Conservation (phyloP, 352 stramenopile genomes). For the Thalassiosira ordinaria region DNA sequence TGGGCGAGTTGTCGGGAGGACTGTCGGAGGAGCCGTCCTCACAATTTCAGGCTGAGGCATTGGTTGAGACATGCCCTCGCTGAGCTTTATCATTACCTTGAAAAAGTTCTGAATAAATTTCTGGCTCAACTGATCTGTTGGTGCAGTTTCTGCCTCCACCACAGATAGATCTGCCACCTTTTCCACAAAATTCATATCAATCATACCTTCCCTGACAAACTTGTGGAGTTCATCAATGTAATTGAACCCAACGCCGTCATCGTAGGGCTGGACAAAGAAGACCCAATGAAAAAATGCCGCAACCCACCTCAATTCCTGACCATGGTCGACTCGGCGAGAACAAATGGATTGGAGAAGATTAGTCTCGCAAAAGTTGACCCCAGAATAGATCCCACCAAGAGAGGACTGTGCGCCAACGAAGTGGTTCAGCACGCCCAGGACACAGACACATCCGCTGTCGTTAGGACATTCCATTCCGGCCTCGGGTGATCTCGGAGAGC, state of each 20-base stretch:
- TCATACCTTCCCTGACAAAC: conserved; percentile 42
- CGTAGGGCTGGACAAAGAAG: conserved; percentile 34
- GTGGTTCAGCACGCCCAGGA: conserved; percentile 35
- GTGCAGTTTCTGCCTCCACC: background rate
- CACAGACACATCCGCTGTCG: conserved; percentile 34
- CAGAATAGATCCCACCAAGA: conserved; percentile 6
- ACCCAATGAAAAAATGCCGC: conserved; percentile 37
- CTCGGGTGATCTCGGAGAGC: conserved; percentile 22
- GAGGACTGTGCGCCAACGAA: conserved; percentile 11
- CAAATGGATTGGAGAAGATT: conserved; percentile 37
- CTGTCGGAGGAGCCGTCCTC: background rate
- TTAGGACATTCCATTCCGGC: conserved; percentile 31
- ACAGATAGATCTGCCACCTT: conserved; percentile 21
- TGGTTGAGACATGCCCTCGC: conserved; percentile 6
- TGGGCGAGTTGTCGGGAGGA: background rate
- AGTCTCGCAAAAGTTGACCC: conserved; percentile 32
- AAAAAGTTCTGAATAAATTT: conserved; percentile 31
- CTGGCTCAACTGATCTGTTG: background rate
- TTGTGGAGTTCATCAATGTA: conserved; percentile 27
- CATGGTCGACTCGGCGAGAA: conserved; percentile 19
- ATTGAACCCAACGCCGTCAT: conserved; percentile 13
- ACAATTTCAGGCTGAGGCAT: background rate
- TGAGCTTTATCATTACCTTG: conserved; percentile 25
- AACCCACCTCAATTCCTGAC: conserved; percentile 43
- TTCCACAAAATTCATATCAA: conserved; percentile 35